These are phyloP conservation scores for Heliamphora exappendiculata DNA, from an alignment of 148 eudicot species.

Conservation along the genomic window DNA sequence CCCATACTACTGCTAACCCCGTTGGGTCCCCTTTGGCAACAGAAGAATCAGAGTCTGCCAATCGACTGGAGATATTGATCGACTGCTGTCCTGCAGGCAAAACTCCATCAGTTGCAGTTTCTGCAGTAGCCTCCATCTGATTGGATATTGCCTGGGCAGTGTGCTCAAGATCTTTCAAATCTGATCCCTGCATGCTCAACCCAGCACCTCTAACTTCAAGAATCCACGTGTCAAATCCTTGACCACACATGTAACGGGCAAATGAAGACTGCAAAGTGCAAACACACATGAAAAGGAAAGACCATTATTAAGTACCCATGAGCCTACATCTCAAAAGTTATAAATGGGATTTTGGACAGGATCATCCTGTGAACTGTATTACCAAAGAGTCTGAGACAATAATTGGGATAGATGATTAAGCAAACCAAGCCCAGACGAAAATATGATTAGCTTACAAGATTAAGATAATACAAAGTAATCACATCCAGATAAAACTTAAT, in stretches of 20 bases:
- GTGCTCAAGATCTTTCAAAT: constrained; percentile 50
- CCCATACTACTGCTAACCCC: constrained; percentile 47
- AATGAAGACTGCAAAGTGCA: constrained; percentile 89
- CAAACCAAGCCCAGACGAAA: background rate
- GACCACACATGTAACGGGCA: constrained; percentile 94
- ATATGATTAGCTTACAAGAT: background rate
- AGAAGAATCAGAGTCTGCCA: constrained; percentile 29
- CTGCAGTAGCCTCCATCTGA: constrained; percentile 61
- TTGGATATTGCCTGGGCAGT: constrained; percentile 58
- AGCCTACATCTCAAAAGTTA: constrained; percentile 1
- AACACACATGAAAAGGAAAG: background rate
- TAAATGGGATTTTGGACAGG: background rate
- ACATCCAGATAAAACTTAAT: background rate
- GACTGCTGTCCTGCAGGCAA: constrained; percentile 22
- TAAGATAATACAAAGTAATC: background rate
- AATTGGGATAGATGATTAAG: background rate
- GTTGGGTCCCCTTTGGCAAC: constrained; percentile 32
- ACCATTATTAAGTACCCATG: background rate
- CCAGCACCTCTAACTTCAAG: constrained; percentile 98
- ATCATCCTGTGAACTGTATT: background rate
- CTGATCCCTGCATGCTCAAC: constrained; percentile 54
- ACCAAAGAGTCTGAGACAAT: background rate
- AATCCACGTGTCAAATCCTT: constrained; percentile 99
- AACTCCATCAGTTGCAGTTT: constrained; percentile 41
- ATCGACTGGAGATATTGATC: constrained; percentile 19